Base-by-base conservation (phyloP, 164 flowering plant genomes). In the Berberis thunbergii region DNA sequence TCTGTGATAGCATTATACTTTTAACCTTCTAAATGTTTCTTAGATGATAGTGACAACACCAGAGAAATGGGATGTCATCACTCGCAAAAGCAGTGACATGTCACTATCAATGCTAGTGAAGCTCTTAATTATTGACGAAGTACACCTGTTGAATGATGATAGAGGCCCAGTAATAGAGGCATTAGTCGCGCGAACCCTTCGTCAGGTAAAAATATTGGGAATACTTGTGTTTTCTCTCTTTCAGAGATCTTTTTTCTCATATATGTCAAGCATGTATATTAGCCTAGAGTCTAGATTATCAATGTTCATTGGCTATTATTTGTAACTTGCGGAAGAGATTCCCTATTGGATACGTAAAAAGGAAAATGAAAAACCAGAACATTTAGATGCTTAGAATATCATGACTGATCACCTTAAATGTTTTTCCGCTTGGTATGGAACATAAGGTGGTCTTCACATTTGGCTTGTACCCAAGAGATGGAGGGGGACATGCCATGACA, bases 41-140 rank as follows among this genome's bases (percentile, higher is more conserved):
- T 83, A 95, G 99, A 95, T 95, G 99, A 95, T 95, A 72, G 99
- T 95, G 61, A 95, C 99, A 65, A 95, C 99, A 54, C 99, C 99
- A 41, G 97, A 95, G 77, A 95, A 95, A 75, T 95, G 99, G 99
- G 99, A 95, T 72, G 99, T 95, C 42, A 95, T 95, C 69, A 94
- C 99, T 69, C 96, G 99, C 63, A 95, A 95, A 77, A 95, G 99
- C 77, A 91, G 97, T 76, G 99, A 95, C 73, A 95, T 91, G 99
- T 77, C 97, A 49, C 83, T 95, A 62, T 91, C 97, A 48, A 80
- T 86, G 97, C 77, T 95, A 45, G 97, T 95, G 68, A 95, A 95
- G 71, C 96, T 95, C 59, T 76, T 95, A 61, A 95, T 95, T 62
- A 91, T 95, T 77, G 99, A 95, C 79, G 99, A 95, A 80, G 99